Evolutionary conservation across 2,329 filamentous ascomycete genomes (phyloP).

Genomic region (Rugonectria rugulosa): DNA sequence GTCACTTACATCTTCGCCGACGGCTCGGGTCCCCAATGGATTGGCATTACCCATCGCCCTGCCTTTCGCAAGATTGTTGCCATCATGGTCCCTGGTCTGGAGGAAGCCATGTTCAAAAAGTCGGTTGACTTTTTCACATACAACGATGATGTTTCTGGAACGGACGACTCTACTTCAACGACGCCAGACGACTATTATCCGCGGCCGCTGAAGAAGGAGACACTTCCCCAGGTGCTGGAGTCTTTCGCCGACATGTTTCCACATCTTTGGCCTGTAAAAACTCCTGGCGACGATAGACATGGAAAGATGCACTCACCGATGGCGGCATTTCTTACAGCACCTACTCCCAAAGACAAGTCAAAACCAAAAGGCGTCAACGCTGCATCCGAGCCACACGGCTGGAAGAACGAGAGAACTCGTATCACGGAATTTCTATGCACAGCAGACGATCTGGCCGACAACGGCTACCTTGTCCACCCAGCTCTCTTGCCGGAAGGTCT

Average conservation of each 20-base stretch:
- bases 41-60: conserved; percentile 67
- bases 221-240: conserved; percentile 62
- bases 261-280: conserved; percentile 87
- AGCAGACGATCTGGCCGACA: conserved; percentile 77
- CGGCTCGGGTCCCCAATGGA: conserved; percentile 70
- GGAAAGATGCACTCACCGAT: conserved; percentile 87
- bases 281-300: conserved; percentile 84
- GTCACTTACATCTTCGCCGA: conserved; percentile 74
- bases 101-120: conserved; percentile 86
- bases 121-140: conserved; percentile 58
- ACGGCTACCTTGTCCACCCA: conserved; percentile 86
- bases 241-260: conserved; percentile 84
- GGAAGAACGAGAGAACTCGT: conserved; percentile 78
- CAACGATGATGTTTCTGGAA: conserved; percentile 47
- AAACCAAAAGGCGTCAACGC: conserved; percentile 66
- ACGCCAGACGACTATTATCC: conserved; percentile 69
- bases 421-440: conserved; percentile 81
- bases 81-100: conserved; percentile 90
- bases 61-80: conserved; percentile 82
- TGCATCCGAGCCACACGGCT: conserved; percentile 69
- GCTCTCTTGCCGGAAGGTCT: conserved; percentile 70
- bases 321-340: conserved; percentile 80
- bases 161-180: conserved; percentile 42
- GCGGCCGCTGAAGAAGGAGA: conserved; percentile 57
- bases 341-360: conserved; percentile 72